phyloP scores from a whole-genome alignment of 352 stramenopile genomes.

The Pilasporangium apinafurcum region DNA sequence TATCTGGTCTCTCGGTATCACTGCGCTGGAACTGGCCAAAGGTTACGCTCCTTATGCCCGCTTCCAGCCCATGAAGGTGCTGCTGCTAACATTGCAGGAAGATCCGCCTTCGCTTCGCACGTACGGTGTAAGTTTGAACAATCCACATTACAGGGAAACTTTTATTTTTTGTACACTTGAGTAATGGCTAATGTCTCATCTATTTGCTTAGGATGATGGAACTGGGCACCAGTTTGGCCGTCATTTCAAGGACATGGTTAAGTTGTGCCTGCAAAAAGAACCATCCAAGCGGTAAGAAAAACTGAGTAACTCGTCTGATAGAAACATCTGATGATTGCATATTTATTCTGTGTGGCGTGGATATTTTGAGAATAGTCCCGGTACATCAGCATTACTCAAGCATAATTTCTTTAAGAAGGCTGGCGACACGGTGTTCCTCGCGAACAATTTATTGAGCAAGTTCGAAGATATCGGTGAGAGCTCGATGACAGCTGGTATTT shows the following conservation, averaged over 20 bases:
- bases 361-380: slow-evolving; percentile 48
- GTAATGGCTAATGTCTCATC: background rate
- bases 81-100: slow-evolving; percentile 96
- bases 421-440: slow-evolving; percentile 58
- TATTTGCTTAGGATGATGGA: slow-evolving; percentile 61
- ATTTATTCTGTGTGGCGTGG: background rate
- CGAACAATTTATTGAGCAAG: slow-evolving; percentile 57
- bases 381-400: slow-evolving; percentile 77
- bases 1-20: slow-evolving; percentile 99
- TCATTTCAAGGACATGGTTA: slow-evolving; percentile 87
- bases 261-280: slow-evolving; percentile 86
- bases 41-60: slow-evolving; percentile 97
- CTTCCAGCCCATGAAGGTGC: slow-evolving; percentile 98
- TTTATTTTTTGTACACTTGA: background rate
- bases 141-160: background rate
- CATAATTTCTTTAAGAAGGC: slow-evolving; percentile 90
- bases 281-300: slow-evolving; percentile 63
- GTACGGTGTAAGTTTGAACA: slow-evolving; percentile 65
- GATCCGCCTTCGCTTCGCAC: slow-evolving; percentile 90
- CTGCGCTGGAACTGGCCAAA: slow-evolving; percentile 97
- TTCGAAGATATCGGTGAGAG: slow-evolving; percentile 87
- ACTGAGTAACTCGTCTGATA: background rate
- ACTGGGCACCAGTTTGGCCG: slow-evolving; percentile 76
- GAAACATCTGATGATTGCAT: background rate
- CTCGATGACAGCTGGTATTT: slow-evolving; percentile 80